A percentile compares a stretch with the other conserved stretches of the same genome.
phyloP scores from a whole-genome alignment of 371 early-diverging fungal genomes.

The Syncephalastrum sp. region DNA sequence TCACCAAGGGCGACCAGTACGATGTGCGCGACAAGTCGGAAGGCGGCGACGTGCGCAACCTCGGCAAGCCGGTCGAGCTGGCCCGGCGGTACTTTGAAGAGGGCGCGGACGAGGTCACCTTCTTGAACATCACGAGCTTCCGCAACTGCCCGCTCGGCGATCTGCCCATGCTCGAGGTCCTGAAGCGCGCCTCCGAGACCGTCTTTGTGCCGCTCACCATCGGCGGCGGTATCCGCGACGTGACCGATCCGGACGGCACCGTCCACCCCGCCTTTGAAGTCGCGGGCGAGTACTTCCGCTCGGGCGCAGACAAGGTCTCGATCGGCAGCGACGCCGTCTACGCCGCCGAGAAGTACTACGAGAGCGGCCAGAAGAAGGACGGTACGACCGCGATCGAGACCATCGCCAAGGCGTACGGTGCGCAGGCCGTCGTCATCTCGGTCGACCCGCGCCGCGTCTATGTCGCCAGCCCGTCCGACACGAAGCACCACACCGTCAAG shows the following conservation, averaged over 20 bases:
- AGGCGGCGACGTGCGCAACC: slow-evolving; percentile 86
- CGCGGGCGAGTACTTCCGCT: slow-evolving; percentile 96
- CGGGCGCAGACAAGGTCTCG: slow-evolving; percentile 98
- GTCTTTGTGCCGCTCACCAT: slow-evolving; percentile 98
- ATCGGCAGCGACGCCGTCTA: slow-evolving; percentile 98
- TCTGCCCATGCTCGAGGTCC: slow-evolving; percentile 93
- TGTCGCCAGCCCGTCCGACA: slow-evolving; percentile 75
- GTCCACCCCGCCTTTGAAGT: slow-evolving; percentile 88
- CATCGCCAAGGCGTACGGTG: slow-evolving; percentile 89
- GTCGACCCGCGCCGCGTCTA: slow-evolving; percentile 96
- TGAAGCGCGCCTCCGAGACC: slow-evolving; percentile 80
- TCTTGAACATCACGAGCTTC: slow-evolving; percentile 97
- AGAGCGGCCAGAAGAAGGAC: slow-evolving; percentile 45
- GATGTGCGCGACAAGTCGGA: slow-evolving; percentile 86
- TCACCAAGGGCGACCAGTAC: slow-evolving; percentile 98
- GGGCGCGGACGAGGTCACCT: slow-evolving; percentile 97
- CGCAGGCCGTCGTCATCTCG: slow-evolving; percentile 97
- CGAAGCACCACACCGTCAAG: slow-evolving; percentile 74
- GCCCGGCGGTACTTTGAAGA: slow-evolving; percentile 90
- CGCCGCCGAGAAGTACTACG: slow-evolving; percentile 83
- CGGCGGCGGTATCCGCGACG: slow-evolving; percentile 96
- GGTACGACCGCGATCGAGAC: slow-evolving; percentile 87
- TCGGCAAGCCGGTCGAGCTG: slow-evolving; percentile 95
- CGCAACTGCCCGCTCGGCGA: slow-evolving; percentile 88
- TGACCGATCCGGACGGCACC: slow-evolving; percentile 80